Conservation (phyloP, 192 early-diverging fungal species). For the Nowakowskiella sp. region DNA sequence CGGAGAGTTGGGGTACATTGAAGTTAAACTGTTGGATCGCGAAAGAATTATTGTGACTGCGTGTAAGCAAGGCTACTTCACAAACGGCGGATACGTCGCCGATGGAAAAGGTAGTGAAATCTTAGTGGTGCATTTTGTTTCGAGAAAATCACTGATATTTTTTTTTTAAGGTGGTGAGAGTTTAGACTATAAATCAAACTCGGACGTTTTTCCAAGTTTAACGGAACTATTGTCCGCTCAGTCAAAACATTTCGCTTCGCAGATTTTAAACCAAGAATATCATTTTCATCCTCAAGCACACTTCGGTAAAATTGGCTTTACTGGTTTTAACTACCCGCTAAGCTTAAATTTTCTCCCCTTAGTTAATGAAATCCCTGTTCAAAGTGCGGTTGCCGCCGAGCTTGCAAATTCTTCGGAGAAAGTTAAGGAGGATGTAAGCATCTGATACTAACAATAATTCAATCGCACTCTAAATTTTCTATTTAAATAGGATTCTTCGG, state of each 20-base stretch:
- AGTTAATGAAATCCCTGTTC: no score
- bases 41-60: conserved; percentile 48
- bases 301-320: conserved; percentile 2
- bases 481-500: no score
- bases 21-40: conserved; percentile 33
- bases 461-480: no score
- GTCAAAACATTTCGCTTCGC: conserved; percentile 32
- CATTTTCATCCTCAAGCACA: conserved; percentile 27
- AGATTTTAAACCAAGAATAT: conserved; percentile 52
- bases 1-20: conserved; percentile 49
- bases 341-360: no score
- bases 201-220: conserved; percentile 33
- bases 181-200: conserved; percentile 49
- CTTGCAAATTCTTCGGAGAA: no score
- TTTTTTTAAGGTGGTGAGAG: conserved; percentile 34
- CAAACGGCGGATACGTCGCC: conserved; percentile 47
- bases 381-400: no score
- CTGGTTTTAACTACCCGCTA: no score
- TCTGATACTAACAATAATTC: no score
- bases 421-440: no score
- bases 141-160: background rate
- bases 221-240: conserved; percentile 34
- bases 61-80: conserved; percentile 47
- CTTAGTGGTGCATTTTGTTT: background rate
- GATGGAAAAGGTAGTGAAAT: conserved; percentile 40